A percentile compares a stretch with the other conserved stretches of the same genome.
Evolutionary conservation across 805 yeast species (phyloP).

Genomic region (Yarrowia hollandica): DNA sequence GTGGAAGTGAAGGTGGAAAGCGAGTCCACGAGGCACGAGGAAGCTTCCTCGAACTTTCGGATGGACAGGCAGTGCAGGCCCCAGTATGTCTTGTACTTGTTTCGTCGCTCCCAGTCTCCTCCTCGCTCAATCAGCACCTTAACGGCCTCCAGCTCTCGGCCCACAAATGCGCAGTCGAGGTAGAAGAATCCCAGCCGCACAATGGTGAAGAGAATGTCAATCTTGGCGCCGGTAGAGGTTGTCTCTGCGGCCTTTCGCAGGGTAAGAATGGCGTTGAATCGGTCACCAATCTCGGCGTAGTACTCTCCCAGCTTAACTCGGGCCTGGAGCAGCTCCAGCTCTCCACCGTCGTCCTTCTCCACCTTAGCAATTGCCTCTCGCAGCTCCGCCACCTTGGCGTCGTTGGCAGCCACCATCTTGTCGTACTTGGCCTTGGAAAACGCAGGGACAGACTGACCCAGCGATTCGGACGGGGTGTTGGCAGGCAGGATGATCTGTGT

Average conservation of each 20-base stretch:
- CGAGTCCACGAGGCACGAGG: constrained; percentile 81
- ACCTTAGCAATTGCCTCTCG: constrained; percentile 49
- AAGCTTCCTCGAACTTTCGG: constrained; percentile 82
- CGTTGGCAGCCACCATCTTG: constrained; percentile 54
- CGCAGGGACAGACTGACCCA: constrained; percentile 40
- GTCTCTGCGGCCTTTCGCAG: constrained; percentile 75
- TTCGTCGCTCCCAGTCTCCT: constrained; percentile 99
- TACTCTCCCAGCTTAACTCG: constrained; percentile 84
- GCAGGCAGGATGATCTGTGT: constrained; percentile 27
- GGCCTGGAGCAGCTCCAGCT: constrained; percentile 72
- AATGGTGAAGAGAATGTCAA: constrained; percentile 79
- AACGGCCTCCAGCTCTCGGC: constrained; percentile 70
- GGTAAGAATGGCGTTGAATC: constrained; percentile 63
- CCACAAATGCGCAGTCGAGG: constrained; percentile 69
- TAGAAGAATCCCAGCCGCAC: constrained; percentile 88
- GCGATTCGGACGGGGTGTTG: constrained; percentile 15
- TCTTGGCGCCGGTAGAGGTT: constrained; percentile 85
- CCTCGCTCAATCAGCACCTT: constrained; percentile 85
- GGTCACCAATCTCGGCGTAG: constrained; percentile 83
- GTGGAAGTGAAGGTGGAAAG: constrained; percentile 93
- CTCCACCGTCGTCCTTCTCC: constrained; percentile 81
- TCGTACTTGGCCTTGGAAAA: constrained; percentile 65
- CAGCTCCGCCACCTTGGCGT: constrained; percentile 51
- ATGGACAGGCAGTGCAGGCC: constrained; percentile 84
- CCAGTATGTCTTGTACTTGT: constrained; percentile 85